Conservation (phyloP, 2,329 filamentous ascomycete genomes). For the Coniosporium tulheliwenetii region DNA sequence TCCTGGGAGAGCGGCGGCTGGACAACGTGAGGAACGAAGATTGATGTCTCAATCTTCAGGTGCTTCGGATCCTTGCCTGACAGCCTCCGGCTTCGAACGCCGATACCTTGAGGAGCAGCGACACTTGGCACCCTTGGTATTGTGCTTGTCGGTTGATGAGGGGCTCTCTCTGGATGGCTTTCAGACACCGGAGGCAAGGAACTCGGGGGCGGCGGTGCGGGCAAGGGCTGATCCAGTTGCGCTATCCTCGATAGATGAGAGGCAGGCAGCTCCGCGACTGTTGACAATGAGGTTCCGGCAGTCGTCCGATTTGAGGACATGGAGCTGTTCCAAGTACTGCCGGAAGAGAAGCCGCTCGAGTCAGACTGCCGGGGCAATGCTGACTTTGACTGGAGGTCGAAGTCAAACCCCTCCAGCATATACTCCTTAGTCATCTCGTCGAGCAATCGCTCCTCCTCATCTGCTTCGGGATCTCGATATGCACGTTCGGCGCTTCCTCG, state of each 20-base stretch:
- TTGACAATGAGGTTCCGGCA: slow-evolving; percentile 51
- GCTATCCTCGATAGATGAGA: slow-evolving; percentile 12
- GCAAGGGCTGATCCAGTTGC: slow-evolving; percentile 13
- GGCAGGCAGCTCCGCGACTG: slow-evolving; percentile 45
- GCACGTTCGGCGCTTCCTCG: too few species aligned
- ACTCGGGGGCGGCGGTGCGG: slow-evolving; percentile 13
- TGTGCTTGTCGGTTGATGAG: slow-evolving; percentile 8
- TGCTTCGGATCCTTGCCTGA: slow-evolving; percentile 70
- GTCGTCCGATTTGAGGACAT: slow-evolving; percentile 57
- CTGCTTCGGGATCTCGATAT: slow-evolving; percentile 17
- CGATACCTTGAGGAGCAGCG: slow-evolving; percentile 9
- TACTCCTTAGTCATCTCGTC: slow-evolving; percentile 83
- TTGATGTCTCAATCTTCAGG: slow-evolving; percentile 71
- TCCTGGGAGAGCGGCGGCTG: too few species aligned
- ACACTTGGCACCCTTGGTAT: slow-evolving; percentile 10
- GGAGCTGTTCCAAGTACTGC: slow-evolving; percentile 65
- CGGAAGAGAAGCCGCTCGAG: slow-evolving; percentile 46
- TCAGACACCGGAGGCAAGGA: slow-evolving; percentile 4
- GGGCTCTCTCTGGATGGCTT: background rate
- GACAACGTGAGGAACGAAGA: slow-evolving; percentile 7
- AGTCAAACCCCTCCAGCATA: slow-evolving; percentile 67
- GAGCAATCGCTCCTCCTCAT: slow-evolving; percentile 39
- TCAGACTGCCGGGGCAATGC: slow-evolving; percentile 63
- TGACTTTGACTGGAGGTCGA: slow-evolving; percentile 52
- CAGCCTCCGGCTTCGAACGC: slow-evolving; percentile 60